Percentiles rank a stretch among this genome's conserved stretches.
These are phyloP conservation scores for Pyronema omphalodes DNA, from an alignment of 495 filamentous ascomycete genomes.

Conservation along the genomic window DNA sequence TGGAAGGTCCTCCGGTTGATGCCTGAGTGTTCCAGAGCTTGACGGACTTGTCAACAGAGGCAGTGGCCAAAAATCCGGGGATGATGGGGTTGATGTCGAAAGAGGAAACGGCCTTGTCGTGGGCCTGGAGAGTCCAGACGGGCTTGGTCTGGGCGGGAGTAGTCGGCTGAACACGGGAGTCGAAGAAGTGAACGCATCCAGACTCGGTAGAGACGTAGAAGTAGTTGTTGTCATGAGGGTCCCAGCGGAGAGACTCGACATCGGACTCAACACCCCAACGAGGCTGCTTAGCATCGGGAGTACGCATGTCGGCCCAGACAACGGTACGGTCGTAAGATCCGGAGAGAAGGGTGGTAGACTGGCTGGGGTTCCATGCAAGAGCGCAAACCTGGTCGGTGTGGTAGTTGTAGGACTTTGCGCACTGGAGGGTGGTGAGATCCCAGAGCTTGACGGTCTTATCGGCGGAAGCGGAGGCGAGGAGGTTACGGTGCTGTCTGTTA, in stretches of 20 bases:
- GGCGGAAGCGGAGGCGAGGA: slow-evolving; percentile 88
- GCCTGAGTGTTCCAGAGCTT: slow-evolving; percentile 89
- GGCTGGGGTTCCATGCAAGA: slow-evolving; percentile 71
- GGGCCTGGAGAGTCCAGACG: slow-evolving; percentile 85
- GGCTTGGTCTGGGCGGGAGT: slow-evolving; percentile 57
- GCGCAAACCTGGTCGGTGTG: slow-evolving; percentile 96
- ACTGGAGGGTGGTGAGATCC: slow-evolving; percentile 80
- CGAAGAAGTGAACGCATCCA: slow-evolving; percentile 74
- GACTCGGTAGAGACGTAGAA: slow-evolving; percentile 92
- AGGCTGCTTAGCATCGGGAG: slow-evolving; percentile 53
- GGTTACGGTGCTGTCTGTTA: slow-evolving; percentile 80
- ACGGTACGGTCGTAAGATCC: slow-evolving; percentile 90
- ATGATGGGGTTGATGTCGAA: slow-evolving; percentile 82
- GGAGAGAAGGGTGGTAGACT: slow-evolving; percentile 73
- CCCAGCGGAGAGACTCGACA: slow-evolving; percentile 81
- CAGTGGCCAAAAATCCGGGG: slow-evolving; percentile 82
- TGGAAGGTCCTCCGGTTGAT: slow-evolving; percentile 43
- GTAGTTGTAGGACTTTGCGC: slow-evolving; percentile 78
- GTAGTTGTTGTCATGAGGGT: slow-evolving; percentile 75
- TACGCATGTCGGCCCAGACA: slow-evolving; percentile 81
- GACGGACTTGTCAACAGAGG: slow-evolving; percentile 78
- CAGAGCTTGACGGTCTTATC: slow-evolving; percentile 95
- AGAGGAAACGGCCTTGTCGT: slow-evolving; percentile 83
- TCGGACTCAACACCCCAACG: slow-evolving; percentile 88
- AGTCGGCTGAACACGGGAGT: slow-evolving; percentile 50